Percentiles rank a stretch among this genome's conserved stretches.
Evolutionary conservation across 805 yeast genomes (phyloP).

Genomic region (Barnettozyma botsteinii): DNA sequence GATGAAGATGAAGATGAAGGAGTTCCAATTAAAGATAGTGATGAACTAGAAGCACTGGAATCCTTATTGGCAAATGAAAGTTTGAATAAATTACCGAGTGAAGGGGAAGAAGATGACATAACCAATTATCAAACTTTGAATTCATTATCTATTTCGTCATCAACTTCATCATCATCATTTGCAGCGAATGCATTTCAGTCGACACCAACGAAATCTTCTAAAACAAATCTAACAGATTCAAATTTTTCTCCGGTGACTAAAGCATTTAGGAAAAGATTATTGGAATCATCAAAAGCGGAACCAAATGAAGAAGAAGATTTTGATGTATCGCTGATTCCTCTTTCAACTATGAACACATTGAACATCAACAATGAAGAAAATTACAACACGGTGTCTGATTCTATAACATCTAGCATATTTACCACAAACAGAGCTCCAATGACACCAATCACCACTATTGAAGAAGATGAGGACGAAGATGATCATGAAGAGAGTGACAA

Average conservation of each 20-base stretch:
- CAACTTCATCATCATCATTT: conserved; percentile 8
- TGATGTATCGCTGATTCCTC: not conserved
- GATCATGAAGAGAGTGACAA: too few relatives aligned
- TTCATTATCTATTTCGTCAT: conserved; percentile 9
- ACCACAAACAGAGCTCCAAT: conserved; percentile 13
- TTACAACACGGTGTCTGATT: not conserved
- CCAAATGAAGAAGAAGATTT: not conserved
- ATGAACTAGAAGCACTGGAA: too few relatives aligned
- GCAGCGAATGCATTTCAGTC: not conserved
- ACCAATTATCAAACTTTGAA: conserved; percentile 15
- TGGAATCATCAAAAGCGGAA: not conserved
- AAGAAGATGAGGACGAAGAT: conserved; percentile 18
- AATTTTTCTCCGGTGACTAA: conserved; percentile 14
- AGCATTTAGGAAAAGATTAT: conserved; percentile 17
- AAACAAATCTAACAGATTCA: not conserved
- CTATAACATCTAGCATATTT: conserved; percentile 14
- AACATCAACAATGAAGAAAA: not conserved
- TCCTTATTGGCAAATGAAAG: not conserved
- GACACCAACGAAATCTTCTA: not conserved
- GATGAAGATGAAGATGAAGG: not conserved
- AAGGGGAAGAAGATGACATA: conserved; percentile 19
- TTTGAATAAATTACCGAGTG: conserved; percentile 4
- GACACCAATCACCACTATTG: conserved; percentile 19
- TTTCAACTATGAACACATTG: not conserved
- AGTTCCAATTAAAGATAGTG: too few relatives aligned